Percentiles rank a stretch among this genome's conserved stretches.
Evolutionary conservation across 2,329 filamentous ascomycete species (phyloP).

Genomic region (Juglanconis juglandina): DNA sequence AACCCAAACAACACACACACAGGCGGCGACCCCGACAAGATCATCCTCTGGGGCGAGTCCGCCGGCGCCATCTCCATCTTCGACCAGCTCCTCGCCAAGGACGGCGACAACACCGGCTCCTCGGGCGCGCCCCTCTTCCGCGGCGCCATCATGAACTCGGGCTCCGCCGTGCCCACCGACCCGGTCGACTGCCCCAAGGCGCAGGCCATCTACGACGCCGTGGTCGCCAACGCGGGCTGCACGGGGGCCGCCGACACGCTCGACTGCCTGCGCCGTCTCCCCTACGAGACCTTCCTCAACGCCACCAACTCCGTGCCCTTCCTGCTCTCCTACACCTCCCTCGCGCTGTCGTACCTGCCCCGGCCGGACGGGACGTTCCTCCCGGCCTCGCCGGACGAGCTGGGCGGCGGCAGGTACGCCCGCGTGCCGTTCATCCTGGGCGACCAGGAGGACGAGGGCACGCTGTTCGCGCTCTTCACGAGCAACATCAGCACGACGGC

Average conservation of each 20-base stretch:
- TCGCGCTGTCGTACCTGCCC: conserved; percentile 71
- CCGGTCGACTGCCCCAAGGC: conserved; percentile 63
- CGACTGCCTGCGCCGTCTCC: conserved; percentile 59
- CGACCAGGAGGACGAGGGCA: conserved; percentile 78
- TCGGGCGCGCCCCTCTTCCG: conserved; percentile 73
- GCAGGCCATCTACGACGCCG: conserved; percentile 60
- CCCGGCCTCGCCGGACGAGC: conserved; percentile 58
- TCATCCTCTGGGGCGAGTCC: conserved; percentile 76
- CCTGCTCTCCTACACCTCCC: conserved; percentile 62
- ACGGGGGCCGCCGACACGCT: conserved; percentile 53
- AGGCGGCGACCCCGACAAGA: conserved; percentile 73
- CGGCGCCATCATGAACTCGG: conserved; percentile 74
- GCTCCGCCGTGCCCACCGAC: conserved; percentile 58
- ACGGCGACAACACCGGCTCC: conserved; percentile 66
- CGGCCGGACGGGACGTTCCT: conserved; percentile 66
- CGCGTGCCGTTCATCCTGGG: conserved; percentile 57
- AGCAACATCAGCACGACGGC: conserved; percentile 61
- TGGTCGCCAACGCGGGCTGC: conserved; percentile 63
- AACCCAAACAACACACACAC: not conserved
- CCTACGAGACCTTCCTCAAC: conserved; percentile 58
- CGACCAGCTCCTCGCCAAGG: conserved; percentile 71
- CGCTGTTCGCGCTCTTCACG: conserved; percentile 68
- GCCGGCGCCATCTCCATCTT: conserved; percentile 70
- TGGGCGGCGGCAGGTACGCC: conserved; percentile 47
- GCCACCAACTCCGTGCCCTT: conserved; percentile 69